Base-by-base conservation (phyloP, 371 early-diverging fungal species). In the Mucor saturninus region DNA sequence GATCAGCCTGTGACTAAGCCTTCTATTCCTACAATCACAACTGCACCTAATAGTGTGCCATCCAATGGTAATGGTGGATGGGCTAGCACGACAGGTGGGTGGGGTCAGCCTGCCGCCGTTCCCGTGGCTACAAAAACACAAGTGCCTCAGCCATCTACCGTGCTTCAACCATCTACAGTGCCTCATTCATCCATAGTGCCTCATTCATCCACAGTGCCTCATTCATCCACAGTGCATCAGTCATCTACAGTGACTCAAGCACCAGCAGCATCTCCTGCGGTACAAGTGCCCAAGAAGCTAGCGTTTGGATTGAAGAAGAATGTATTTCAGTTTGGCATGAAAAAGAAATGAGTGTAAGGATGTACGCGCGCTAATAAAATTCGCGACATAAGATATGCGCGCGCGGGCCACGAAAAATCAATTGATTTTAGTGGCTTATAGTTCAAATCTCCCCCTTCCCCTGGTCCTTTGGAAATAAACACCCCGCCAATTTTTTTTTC, bases 251-350 rank as follows among this genome's bases (percentile, higher is more conserved):
- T 35, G 35, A 21, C 21, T 1, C 35, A 35, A 6, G 8, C 35
- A 35, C 35, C 35, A 35, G 35, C 35, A 6, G 35, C 35, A 4
- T 4, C 35, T 21, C n/a, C 62, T 39, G 6, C 42, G 5, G 13
- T 3, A 5, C 48, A n/a, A 46, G 26, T 30, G 46, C 32, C 68
- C 14, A 58, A 67, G 9, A 64, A 72, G 21, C 46, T 77, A 15
- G 46, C 77, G 15, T 77, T 77, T 67, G 77, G 73, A 8, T 15
- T 73, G 35, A 71, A 75, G 51, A 69, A 68, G 40, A 61, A 51
- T 28, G 72, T 69, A 15, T 72, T 77, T 43, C 70, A 74, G 32
- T 77, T 77, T 66, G 75, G 73, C 0, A 61, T 77, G 29, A 74
- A 72, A 48, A 77, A 74, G 56, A 68, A 74, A 50, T 55, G 56